Evolutionary conservation across 2,329 filamentous ascomycete species (phyloP).

Genomic region (Colletotrichum agaves): DNA sequence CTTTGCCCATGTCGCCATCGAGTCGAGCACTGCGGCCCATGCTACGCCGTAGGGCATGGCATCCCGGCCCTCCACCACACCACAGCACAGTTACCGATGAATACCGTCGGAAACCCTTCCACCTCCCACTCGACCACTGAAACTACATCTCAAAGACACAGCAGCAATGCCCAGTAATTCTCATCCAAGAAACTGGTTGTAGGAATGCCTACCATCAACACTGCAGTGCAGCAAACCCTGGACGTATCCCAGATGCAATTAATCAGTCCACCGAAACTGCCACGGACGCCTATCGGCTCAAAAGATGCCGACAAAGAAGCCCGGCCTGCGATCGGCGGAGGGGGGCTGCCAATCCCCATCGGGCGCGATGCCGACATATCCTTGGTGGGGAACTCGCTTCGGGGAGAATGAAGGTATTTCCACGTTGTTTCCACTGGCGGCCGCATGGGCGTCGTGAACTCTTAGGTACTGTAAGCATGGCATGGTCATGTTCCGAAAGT

Average conservation of each 20-base stretch:
- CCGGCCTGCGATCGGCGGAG: constrained; percentile 16
- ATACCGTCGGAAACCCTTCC: background rate
- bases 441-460: constrained; percentile 17
- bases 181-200: no score
- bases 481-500: background rate
- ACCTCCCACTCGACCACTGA: background rate
- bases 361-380: constrained; percentile 25
- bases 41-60: background rate
- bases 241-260: background rate
- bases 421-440: background rate
- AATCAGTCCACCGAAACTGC: background rate
- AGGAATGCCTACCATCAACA: no score
- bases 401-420: background rate
- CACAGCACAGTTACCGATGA: background rate
- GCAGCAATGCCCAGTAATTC: no score
- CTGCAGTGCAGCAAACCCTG: no score
- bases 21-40: background rate
- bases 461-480: background rate
- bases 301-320: constrained; percentile 35
- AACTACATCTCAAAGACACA: background rate
- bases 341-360: constrained; percentile 18
- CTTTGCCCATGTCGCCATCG: constrained; percentile 1
- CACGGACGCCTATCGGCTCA: constrained; percentile 32
- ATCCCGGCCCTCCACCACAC: background rate
- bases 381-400: constrained; percentile 15